Evolutionary conservation across 495 filamentous ascomycete species (phyloP).

Genomic region (Symbiotaphrina buchneri): DNA sequence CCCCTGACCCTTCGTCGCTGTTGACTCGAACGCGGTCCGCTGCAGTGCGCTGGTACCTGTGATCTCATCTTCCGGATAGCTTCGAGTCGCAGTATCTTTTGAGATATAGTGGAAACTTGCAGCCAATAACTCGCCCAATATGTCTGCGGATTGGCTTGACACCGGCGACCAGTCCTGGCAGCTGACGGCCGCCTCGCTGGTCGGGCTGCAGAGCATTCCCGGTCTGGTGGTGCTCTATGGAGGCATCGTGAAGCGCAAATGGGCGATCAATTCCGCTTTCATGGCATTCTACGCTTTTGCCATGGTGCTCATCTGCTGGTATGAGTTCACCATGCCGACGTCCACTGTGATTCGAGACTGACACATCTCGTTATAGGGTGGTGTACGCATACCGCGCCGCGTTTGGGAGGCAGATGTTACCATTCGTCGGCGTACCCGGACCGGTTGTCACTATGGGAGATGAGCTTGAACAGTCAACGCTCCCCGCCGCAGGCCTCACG

Average conservation of each 20-base stretch:
- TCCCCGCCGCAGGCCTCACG: conserved; percentile 19
- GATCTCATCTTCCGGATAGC: too few relatives aligned
- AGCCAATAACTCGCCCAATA: too few relatives aligned
- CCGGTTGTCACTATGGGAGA: conserved; percentile 23
- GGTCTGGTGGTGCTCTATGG: conserved; percentile 32
- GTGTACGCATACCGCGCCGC: conserved; percentile 29
- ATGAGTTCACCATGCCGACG: too few relatives aligned
- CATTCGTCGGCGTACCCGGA: conserved; percentile 25
- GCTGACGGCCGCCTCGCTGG: conserved; percentile 27
- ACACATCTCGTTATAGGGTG: too few relatives aligned
- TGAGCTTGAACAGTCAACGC: conserved; percentile 18
- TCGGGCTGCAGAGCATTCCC: conserved; percentile 27
- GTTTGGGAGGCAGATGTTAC: conserved; percentile 27
- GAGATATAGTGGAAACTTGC: too few relatives aligned
- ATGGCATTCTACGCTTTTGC: conserved; percentile 35
- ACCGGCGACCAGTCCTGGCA: conserved; percentile 34
- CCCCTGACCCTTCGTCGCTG: too few relatives aligned
- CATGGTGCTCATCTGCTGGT: conserved; percentile 28
- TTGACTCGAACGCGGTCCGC: too few relatives aligned
- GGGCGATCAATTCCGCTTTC: conserved; percentile 31
- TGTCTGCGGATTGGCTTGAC: conserved; percentile 22
- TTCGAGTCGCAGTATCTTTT: too few relatives aligned
- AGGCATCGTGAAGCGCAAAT: conserved; percentile 32
- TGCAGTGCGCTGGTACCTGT: too few relatives aligned
- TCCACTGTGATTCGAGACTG: too few relatives aligned